A percentile compares a stretch with the other conserved stretches of the same genome.
These are phyloP conservation scores for Manihot esculenta DNA, from an alignment of 441 rosid genomes.

Conservation along the genomic window DNA sequence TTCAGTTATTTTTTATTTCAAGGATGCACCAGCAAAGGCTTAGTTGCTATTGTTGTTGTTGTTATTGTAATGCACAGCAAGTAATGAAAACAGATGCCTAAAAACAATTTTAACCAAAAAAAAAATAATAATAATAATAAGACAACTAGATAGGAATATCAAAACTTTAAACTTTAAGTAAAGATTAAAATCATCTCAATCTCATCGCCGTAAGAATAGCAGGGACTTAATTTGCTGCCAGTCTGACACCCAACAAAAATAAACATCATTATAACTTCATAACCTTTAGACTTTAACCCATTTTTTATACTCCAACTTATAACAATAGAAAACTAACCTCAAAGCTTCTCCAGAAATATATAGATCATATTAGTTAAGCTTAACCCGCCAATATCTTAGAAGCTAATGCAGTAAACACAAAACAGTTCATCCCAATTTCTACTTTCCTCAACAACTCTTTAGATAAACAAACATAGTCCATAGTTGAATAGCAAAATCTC, in stretches of 20 bases:
- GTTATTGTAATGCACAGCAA: background rate
- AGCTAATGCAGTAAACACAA: background rate
- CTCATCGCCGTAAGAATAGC: background rate
- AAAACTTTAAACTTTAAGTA: background rate
- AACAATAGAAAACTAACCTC: background rate
- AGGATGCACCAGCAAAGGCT: background rate
- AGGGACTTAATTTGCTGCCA: background rate
- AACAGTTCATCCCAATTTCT: background rate
- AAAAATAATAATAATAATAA: background rate
- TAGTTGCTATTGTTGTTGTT: too few relatives aligned
- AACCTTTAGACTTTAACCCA: too few relatives aligned
- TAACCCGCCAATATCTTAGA: background rate
- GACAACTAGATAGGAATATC: background rate
- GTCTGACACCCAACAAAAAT: background rate
- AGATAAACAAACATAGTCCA: background rate
- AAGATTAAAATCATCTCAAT: background rate
- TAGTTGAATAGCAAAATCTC: background rate
- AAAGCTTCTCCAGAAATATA: background rate
- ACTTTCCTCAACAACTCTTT: background rate
- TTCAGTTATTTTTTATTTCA: background rate
- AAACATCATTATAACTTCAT: background rate
- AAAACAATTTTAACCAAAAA: background rate
- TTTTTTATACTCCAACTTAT: background rate
- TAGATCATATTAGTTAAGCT: constrained; percentile 2
- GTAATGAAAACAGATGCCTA: background rate